Percentiles rank a stretch among this genome's conserved stretches.
Conservation (phyloP, 176 grass and related monocot species). For the Cenchrus purpureus region DNA sequence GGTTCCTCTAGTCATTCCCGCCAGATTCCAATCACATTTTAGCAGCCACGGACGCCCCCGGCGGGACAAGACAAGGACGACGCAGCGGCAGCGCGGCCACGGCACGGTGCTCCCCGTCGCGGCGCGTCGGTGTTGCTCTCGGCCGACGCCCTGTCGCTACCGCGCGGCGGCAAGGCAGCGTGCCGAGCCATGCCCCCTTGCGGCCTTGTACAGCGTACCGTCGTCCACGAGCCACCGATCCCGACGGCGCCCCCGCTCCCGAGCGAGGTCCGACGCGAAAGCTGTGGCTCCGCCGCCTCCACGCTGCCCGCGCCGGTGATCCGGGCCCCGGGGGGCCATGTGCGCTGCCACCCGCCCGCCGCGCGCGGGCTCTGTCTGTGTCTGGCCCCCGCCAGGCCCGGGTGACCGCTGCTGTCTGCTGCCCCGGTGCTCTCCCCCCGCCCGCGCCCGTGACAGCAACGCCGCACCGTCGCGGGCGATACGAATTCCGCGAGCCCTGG, state of each 20-base stretch:
- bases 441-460: slow-evolving; percentile 27
- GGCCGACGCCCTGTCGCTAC: neutral
- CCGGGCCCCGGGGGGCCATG: neutral
- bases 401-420: neutral
- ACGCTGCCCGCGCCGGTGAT: neutral
- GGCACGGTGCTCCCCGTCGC: neutral
- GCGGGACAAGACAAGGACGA: neutral
- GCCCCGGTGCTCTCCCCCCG: neutral
- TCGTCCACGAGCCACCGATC: neutral
- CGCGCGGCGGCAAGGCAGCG: neutral
- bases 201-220: neutral
- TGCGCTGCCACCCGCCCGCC: slow-evolving; percentile 21
- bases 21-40: too few species aligned
- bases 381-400: neutral
- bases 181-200: neutral
- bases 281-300: slow-evolving; percentile 22
- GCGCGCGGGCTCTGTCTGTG: slow-evolving; percentile 5
- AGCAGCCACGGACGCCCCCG: too few species aligned
- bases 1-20: neutral
- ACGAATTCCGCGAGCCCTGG: slow-evolving; percentile 24
- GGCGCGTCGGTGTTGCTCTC: slow-evolving; percentile 4
- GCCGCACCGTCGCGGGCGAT: slow-evolving; percentile 31
- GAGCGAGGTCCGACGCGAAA: too few species aligned
- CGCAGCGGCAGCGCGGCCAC: neutral
- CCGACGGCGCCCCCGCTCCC: neutral